These are phyloP conservation scores for Triadica sebifera DNA, from an alignment of 345 rosid genomes.

Conservation along the genomic window DNA sequence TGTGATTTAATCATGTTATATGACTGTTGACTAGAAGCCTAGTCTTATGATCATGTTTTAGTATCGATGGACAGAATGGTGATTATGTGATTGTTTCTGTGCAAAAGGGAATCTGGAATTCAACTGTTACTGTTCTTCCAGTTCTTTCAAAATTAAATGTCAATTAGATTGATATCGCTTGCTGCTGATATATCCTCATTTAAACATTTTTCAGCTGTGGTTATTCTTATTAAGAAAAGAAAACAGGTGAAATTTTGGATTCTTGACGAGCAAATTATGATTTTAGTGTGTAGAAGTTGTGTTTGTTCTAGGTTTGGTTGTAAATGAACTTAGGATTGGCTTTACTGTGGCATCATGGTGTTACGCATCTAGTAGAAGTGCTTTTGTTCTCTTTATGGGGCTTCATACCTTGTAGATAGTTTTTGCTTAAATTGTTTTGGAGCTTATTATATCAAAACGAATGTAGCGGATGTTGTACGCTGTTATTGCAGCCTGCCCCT, in stretches of 20 bases:
- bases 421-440: not conserved
- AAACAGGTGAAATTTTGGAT: not conserved
- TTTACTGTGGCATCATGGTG: not conserved
- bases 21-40: no score
- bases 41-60: no score
- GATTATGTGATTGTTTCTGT: no score
- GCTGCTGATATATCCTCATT: not conserved
- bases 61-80: no score
- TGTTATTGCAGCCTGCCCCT: conserved; percentile 73
- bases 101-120: not conserved
- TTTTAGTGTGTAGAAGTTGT: not conserved
- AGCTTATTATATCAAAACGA: not conserved
- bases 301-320: not conserved
- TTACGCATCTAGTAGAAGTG: not conserved
- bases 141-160: no score
- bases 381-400: not conserved
- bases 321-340: not conserved
- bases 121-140: not conserved
- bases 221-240: not conserved
- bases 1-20: no score
- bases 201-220: not conserved
- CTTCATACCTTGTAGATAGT: no score
- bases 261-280: no score
- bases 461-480: not conserved
- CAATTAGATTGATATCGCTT: not conserved